phyloP scores from a whole-genome alignment of 768 basidiomycete species.

The Naematelia aurantialba region DNA sequence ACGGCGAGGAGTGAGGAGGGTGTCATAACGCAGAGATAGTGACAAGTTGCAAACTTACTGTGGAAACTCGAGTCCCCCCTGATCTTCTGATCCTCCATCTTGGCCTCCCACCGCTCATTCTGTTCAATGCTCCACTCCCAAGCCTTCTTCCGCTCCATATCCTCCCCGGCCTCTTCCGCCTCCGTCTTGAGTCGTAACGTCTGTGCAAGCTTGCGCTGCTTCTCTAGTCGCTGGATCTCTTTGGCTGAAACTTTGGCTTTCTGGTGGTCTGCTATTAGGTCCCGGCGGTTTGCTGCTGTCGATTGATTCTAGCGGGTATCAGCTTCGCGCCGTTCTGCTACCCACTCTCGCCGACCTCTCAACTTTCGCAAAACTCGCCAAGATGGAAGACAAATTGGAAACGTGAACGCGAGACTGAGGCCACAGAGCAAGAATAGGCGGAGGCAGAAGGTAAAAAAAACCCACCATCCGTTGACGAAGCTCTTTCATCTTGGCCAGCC shows the following conservation, averaged over 20 bases:
- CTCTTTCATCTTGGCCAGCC: constrained; percentile 71
- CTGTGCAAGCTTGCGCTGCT: constrained; percentile 86
- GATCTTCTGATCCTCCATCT: constrained; percentile 64
- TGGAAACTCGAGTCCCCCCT: constrained; percentile 73
- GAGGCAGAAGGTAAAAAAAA: constrained; percentile 21
- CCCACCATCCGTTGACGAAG: constrained; percentile 75
- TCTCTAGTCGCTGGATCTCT: constrained; percentile 78
- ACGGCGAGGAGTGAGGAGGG: too few species aligned
- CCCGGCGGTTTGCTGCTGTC: constrained; percentile 74
- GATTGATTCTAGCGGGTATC: constrained; percentile 71
- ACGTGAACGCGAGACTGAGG: too few species aligned
- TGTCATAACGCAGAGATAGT: background rate
- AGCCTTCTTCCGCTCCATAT: constrained; percentile 82
- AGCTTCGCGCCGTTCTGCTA: background rate
- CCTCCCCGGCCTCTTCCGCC: constrained; percentile 87
- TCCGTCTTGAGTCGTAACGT: constrained; percentile 76
- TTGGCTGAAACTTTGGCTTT: constrained; percentile 71
- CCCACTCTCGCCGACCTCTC: too few species aligned
- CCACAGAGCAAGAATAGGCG: background rate
- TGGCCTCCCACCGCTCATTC: constrained; percentile 88
- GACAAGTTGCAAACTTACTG: constrained; percentile 57
- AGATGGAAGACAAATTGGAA: too few species aligned
- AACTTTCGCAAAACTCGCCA: too few species aligned
- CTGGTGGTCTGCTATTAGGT: constrained; percentile 78
- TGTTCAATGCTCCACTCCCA: constrained; percentile 96